These are phyloP conservation scores for Asterophora parasitica DNA, from an alignment of 768 basidiomycete genomes.

Conservation along the genomic window DNA sequence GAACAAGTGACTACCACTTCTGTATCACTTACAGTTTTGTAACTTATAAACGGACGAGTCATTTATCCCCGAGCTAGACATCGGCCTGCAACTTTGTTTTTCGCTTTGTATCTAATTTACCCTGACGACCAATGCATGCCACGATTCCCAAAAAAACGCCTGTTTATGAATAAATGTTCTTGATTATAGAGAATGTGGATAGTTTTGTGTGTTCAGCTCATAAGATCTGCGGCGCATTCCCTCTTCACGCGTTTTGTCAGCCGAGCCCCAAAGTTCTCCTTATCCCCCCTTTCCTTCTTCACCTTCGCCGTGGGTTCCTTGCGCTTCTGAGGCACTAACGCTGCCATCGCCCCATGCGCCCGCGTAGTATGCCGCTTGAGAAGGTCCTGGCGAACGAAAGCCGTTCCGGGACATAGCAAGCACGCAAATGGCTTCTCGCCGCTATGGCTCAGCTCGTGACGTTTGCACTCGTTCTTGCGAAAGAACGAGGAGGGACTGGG, in stretches of 20 bases:
- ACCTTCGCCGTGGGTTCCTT: constrained; percentile 2
- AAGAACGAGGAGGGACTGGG: constrained; percentile 57
- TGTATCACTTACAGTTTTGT: constrained; percentile 8
- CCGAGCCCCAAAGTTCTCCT: constrained; percentile 1
- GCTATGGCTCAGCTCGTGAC: constrained; percentile 64
- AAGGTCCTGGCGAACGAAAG: constrained; percentile 65
- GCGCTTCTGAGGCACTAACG: constrained; percentile 17
- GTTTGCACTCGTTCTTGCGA: constrained; percentile 74
- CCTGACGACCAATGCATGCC: not conserved
- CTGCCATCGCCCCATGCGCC: constrained; percentile 40
- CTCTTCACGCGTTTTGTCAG: constrained; percentile 8
- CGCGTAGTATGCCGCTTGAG: constrained; percentile 61
- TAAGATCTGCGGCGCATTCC: not conserved
- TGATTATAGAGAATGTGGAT: not conserved
- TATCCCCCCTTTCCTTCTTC: not conserved
- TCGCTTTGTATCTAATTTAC: constrained; percentile 9
- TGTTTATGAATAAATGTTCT: not conserved
- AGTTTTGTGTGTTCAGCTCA: not conserved
- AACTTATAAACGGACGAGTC: not conserved
- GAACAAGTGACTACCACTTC: constrained; percentile 2
- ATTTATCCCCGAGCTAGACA: constrained; percentile 4
- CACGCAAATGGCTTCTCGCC: constrained; percentile 58
- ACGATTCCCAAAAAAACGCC: not conserved
- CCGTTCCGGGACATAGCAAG: constrained; percentile 45
- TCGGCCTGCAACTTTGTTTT: not conserved